Evolutionary conservation across 2,329 filamentous ascomycete genomes (phyloP), one percentile per base, ranked within the genome.

Genomic region (Beauveria pseudobassiana): DNA sequence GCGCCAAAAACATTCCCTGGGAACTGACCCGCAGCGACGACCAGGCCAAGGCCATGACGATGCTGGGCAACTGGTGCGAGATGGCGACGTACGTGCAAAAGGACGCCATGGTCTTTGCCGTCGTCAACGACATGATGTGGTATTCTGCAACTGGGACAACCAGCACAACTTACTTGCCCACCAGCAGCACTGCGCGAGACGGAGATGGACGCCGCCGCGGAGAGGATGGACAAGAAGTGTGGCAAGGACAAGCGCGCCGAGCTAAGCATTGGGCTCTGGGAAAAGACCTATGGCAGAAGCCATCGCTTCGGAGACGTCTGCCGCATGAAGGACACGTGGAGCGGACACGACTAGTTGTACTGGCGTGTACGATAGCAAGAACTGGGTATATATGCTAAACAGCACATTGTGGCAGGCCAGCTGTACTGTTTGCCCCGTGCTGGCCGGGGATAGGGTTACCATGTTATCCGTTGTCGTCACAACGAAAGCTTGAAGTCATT

Each of bases 41-140:
- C 30, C 50, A 55, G 42, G 1, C 2, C 22, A 50, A 38, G 24
- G 59, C 59, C 30, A 56, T 56, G 59, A 5, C n/a, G 5, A 49
- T 56, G 52, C 52, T 62, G 34, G 52, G 9, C 22, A 62, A 62
- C 59, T 62, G 59, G 59, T 62, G 59, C 52, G 59, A 62, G 52
- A 10, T 46, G 38, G 22, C 16, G n/a, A 20, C 28, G n/a, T 22
- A 12, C n/a, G 18, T 51, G 10, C 34, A 62, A 9, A 45, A 43
- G 46, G 45, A 26, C 46, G 45, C 28, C 46, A 43, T 62, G 18
- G 52, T 45, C 22, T 18, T 50, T 24, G 59, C 45, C 43, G 1
- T 57, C 10, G 18, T 26, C 34, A 50, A 56, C 43, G 59, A 56
- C 52, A 62, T 62, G 59, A 7, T 56, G 3, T 62, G 34, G 30